phyloP scores from a whole-genome alignment of 2,329 filamentous ascomycete genomes.

The Neurospora sp. region DNA sequence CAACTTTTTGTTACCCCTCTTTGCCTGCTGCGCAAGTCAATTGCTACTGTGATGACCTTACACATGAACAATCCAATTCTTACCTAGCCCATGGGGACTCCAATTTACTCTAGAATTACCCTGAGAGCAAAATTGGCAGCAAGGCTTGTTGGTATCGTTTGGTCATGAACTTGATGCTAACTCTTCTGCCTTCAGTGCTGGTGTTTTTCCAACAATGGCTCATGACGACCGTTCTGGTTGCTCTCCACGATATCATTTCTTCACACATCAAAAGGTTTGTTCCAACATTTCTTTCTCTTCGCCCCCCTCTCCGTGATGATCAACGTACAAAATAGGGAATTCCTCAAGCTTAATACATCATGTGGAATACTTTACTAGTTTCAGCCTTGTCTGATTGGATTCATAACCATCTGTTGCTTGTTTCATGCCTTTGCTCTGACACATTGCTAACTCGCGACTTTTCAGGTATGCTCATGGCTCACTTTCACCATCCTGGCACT shows the following conservation, averaged over 20 bases:
- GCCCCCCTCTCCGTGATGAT: constrained; percentile 42
- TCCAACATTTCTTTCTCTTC: not conserved
- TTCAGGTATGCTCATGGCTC: constrained; percentile 33
- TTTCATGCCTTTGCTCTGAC: constrained; percentile 12
- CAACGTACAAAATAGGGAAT: constrained; percentile 48
- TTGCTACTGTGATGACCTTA: constrained; percentile 34
- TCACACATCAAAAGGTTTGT: constrained; percentile 6
- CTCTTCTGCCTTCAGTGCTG: constrained; percentile 9
- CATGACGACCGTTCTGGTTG: not conserved
- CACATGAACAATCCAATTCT: constrained; percentile 53
- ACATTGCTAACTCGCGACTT: constrained; percentile 27
- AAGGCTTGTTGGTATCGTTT: constrained; percentile 6
- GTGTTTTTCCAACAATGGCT: not conserved
- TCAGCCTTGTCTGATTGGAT: constrained; percentile 59
- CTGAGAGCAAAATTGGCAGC: constrained; percentile 38
- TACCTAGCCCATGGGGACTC: constrained; percentile 48
- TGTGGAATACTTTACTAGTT: constrained; percentile 51
- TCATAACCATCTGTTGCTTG: constrained; percentile 16
- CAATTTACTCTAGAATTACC: constrained; percentile 41
- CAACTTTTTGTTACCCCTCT: not conserved
- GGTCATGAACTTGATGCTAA: constrained; percentile 12
- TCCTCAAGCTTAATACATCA: constrained; percentile 58
- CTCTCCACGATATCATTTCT: not conserved
- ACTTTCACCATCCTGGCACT: constrained; percentile 19
- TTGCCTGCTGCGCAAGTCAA: constrained; percentile 2